Evolutionary conservation across 768 basidiomycete species (phyloP).

Genomic region (Agrocybe praecox): DNA sequence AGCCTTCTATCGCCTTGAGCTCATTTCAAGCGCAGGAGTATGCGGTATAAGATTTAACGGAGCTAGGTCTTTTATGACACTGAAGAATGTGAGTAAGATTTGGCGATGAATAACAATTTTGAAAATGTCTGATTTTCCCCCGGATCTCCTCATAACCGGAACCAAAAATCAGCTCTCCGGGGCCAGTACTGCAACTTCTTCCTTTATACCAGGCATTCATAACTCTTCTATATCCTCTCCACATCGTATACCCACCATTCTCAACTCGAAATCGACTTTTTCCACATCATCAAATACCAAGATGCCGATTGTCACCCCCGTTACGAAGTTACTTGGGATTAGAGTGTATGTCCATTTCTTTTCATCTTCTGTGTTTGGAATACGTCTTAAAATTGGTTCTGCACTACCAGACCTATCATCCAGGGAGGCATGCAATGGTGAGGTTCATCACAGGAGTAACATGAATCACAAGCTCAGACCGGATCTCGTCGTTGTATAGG

Average conservation of each 20-base stretch:
- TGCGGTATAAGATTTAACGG: too few species aligned
- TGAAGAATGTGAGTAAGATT: too few species aligned
- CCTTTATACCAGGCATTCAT: neutral
- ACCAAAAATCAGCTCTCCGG: neutral
- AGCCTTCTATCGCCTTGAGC: too few species aligned
- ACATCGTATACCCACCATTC: neutral
- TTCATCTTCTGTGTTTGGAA: neutral
- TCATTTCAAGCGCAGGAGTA: too few species aligned
- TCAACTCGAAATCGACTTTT: neutral
- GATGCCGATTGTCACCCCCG: constrained; percentile 50
- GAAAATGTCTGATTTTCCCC: neutral
- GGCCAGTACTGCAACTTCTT: neutral
- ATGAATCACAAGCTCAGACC: neutral
- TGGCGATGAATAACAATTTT: too few species aligned
- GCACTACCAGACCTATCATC: constrained; percentile 63
- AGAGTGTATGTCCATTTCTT: constrained; percentile 52
- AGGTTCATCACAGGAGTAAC: neutral
- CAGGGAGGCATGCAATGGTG: constrained; percentile 95
- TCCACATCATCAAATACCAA: neutral
- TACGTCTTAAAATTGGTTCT: neutral
- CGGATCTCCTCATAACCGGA: neutral
- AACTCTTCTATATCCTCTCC: too few species aligned
- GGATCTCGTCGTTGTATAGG: constrained; percentile 47
- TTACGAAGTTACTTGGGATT: constrained; percentile 70
- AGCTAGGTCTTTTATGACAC: too few species aligned